phyloP scores from a whole-genome alignment of 164 flowering plant genomes.

The Kalanchoe fedtschenkoi region DNA sequence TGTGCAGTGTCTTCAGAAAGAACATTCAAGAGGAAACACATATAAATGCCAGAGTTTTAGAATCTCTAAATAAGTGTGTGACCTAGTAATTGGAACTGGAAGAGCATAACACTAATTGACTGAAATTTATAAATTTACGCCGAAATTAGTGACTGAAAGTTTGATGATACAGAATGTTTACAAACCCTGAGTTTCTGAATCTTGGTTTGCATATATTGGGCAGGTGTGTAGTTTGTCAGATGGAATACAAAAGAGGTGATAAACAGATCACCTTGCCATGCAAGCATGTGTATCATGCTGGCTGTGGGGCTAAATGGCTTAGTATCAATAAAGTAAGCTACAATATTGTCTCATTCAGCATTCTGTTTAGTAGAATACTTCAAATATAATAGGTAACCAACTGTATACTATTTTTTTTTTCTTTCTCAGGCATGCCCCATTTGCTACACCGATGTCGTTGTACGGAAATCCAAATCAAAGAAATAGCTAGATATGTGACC shows the following conservation, averaged over 20 bases:
- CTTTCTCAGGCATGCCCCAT: slow-evolving; percentile 66
- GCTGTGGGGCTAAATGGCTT: slow-evolving; percentile 74
- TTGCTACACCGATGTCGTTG: slow-evolving; percentile 62
- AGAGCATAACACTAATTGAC: no score
- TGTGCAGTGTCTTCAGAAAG: no score
- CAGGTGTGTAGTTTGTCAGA: slow-evolving; percentile 91
- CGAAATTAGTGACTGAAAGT: neutral
- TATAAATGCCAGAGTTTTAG: no score
- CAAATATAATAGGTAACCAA: neutral
- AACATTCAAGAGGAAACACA: no score
- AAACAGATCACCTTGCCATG: slow-evolving; percentile 65
- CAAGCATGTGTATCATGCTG: slow-evolving; percentile 66
- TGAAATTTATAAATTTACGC: neutral
- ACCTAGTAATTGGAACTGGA: no score
- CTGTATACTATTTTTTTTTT: neutral
- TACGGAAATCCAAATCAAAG: slow-evolving; percentile 22
- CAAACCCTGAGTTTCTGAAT: neutral
- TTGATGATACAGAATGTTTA: neutral
- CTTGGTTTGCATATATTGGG: neutral
- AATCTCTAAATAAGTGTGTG: no score
- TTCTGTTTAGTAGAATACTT: neutral
- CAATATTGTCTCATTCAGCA: neutral
- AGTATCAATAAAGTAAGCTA: slow-evolving; percentile 73
- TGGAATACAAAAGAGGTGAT: slow-evolving; percentile 72
- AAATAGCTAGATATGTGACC: neutral